These are phyloP conservation scores for Pyrenula aspistea DNA, from an alignment of 495 filamentous ascomycete genomes.

Conservation along the genomic window DNA sequence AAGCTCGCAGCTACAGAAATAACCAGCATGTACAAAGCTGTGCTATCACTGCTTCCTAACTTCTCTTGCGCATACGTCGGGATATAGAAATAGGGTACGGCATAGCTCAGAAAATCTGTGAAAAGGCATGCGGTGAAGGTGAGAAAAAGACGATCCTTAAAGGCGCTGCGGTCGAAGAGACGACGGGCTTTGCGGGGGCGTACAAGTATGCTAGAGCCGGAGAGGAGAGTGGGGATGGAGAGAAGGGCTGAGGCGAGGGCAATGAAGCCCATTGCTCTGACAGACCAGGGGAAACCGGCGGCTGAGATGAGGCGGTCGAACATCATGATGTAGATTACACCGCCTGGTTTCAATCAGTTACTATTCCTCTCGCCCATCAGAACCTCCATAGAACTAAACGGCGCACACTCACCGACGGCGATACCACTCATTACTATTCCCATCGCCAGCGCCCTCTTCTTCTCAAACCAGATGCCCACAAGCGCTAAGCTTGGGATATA, in stretches of 20 bases:
- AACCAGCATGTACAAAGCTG: too few relatives aligned
- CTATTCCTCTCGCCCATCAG: too few relatives aligned
- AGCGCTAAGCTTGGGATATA: constrained; percentile 31
- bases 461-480: constrained; percentile 29
- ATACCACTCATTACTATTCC: constrained; percentile 32
- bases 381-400: too few relatives aligned
- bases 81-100: constrained; percentile 32
- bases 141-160: constrained; percentile 22
- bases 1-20: too few relatives aligned
- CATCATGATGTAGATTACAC: constrained; percentile 41
- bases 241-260: constrained; percentile 28
- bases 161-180: constrained; percentile 23
- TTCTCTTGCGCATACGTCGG: constrained; percentile 17
- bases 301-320: constrained; percentile 32
- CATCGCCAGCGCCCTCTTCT: constrained; percentile 27
- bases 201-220: constrained; percentile 7
- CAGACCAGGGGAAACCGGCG: constrained; percentile 42
- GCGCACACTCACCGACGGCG: constrained; percentile 15
- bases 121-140: constrained; percentile 18
- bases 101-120: constrained; percentile 22
- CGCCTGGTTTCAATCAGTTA: constrained; percentile 16
- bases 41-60: too few relatives aligned
- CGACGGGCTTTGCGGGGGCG: constrained; percentile 10
- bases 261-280: constrained; percentile 38
- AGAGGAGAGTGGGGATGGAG: constrained; percentile 25